Percentiles rank a stretch among this genome's conserved stretches.
These are phyloP conservation scores for Quercus aquifolioides DNA, from an alignment of 306 rosid genomes.

Conservation along the genomic window DNA sequence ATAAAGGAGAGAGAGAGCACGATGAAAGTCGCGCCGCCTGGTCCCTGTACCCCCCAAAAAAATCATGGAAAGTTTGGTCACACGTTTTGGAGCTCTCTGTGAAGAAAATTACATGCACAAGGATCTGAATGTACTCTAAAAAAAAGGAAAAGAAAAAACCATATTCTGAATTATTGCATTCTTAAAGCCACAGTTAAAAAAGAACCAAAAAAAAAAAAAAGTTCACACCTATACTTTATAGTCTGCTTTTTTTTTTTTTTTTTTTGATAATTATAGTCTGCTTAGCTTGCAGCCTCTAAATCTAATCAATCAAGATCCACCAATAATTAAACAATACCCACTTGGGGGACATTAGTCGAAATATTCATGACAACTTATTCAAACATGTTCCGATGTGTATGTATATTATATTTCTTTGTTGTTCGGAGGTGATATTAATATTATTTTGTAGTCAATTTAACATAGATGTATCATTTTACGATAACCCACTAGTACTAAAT, in stretches of 20 bases:
- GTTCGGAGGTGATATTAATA: neutral
- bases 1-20: neutral
- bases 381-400: neutral
- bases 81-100: neutral
- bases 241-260: neutral
- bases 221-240: neutral
- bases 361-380: neutral
- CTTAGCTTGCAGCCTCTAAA: slow-evolving; percentile 9
- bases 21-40: slow-evolving; percentile 28
- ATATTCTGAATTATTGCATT: neutral
- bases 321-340: neutral
- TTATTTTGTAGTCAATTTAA: neutral
- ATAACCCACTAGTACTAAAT: neutral
- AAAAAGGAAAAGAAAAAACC: too few species aligned
- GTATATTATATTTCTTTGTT: neutral
- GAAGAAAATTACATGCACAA: neutral
- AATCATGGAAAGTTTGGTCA: slow-evolving; percentile 16
- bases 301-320: slow-evolving; percentile 18
- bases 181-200: neutral
- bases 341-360: neutral
- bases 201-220: neutral
- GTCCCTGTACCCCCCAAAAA: neutral
- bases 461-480: neutral
- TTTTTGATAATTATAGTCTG: neutral
- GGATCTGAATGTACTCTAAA: neutral